These are phyloP conservation scores for Cardamine chenopodiifolia DNA, from an alignment of 345 rosid species.

Conservation along the genomic window DNA sequence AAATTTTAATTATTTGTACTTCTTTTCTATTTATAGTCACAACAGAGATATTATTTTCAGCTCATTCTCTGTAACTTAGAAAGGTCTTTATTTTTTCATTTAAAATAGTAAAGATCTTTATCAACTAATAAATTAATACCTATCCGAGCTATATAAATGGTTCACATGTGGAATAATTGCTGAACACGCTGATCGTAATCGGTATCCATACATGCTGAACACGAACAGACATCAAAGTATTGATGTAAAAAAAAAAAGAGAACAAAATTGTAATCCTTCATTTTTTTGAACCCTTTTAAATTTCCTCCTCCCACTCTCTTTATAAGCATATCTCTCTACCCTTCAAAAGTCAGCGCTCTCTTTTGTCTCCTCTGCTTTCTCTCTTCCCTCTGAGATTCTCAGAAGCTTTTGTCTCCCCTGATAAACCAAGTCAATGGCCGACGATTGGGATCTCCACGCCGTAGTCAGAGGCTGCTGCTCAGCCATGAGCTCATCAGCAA, in stretches of 20 bases:
- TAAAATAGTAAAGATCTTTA: background rate
- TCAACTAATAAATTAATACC: background rate
- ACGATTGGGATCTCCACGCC: slow-evolving; percentile 96
- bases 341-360: slow-evolving; percentile 85
- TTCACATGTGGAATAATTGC: slow-evolving; percentile 33
- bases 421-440: slow-evolving; percentile 52
- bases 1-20: background rate
- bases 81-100: background rate
- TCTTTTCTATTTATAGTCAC: background rate
- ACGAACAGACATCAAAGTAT: too few relatives aligned
- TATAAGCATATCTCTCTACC: slow-evolving; percentile 35
- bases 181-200: too few relatives aligned
- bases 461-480: slow-evolving; percentile 85
- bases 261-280: too few relatives aligned
- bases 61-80: background rate
- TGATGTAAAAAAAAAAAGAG: too few relatives aligned
- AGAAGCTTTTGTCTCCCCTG: slow-evolving; percentile 39
- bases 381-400: slow-evolving; percentile 44
- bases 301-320: slow-evolving; percentile 32
- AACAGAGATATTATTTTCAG: background rate
- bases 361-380: slow-evolving; percentile 50
- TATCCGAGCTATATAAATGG: slow-evolving; percentile 1
- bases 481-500: slow-evolving; percentile 42
- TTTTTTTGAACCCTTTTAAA: slow-evolving; percentile 33
- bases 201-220: too few relatives aligned